A percentile compares a stretch with the other conserved stretches of the same genome.
These are phyloP conservation scores for Trametes versicolor DNA, from an alignment of 1,284 basidiomycete species.

Conservation along the genomic window DNA sequence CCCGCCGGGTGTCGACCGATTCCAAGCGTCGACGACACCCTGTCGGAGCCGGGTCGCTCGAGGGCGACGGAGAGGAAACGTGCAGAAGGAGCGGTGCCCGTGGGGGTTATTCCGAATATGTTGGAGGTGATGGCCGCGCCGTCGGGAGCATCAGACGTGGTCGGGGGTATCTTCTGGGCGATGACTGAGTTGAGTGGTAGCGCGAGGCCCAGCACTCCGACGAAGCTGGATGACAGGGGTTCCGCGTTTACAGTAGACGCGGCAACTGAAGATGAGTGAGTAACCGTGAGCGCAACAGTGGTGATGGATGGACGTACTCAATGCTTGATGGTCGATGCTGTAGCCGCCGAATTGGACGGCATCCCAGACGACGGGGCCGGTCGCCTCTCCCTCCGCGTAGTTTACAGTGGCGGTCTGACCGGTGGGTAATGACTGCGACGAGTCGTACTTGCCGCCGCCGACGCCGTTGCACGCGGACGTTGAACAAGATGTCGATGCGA, in stretches of 20 bases:
- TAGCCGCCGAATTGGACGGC: slow-evolving; percentile 66
- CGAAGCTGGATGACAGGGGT: slow-evolving; percentile 61
- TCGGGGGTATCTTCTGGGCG: slow-evolving; percentile 55
- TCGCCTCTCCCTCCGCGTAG: slow-evolving; percentile 67
- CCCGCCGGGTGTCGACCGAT: slow-evolving; percentile 71
- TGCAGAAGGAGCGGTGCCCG: slow-evolving; percentile 56
- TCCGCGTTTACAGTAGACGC: slow-evolving; percentile 61
- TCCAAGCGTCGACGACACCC: slow-evolving; percentile 65
- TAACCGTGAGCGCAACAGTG: background rate
- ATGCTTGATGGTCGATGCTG: slow-evolving; percentile 65
- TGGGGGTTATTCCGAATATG: slow-evolving; percentile 69
- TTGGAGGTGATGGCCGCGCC: slow-evolving; percentile 73
- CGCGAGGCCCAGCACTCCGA: slow-evolving; percentile 77
- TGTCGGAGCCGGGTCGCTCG: slow-evolving; percentile 66
- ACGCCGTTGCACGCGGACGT: slow-evolving; percentile 56
- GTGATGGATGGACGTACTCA: slow-evolving; percentile 53
- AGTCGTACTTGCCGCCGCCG: slow-evolving; percentile 60
- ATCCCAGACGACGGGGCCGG: slow-evolving; percentile 76
- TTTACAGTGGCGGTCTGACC: slow-evolving; percentile 55
- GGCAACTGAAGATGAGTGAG: slow-evolving; percentile 53
- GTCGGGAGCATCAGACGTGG: slow-evolving; percentile 58
- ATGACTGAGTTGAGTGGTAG: slow-evolving; percentile 74
- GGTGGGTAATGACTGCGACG: slow-evolving; percentile 54
- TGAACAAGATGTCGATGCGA: slow-evolving; percentile 65
- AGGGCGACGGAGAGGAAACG: slow-evolving; percentile 76